Base-by-base conservation (phyloP, 495 filamentous ascomycete genomes). In the Podospora appendiculata region DNA sequence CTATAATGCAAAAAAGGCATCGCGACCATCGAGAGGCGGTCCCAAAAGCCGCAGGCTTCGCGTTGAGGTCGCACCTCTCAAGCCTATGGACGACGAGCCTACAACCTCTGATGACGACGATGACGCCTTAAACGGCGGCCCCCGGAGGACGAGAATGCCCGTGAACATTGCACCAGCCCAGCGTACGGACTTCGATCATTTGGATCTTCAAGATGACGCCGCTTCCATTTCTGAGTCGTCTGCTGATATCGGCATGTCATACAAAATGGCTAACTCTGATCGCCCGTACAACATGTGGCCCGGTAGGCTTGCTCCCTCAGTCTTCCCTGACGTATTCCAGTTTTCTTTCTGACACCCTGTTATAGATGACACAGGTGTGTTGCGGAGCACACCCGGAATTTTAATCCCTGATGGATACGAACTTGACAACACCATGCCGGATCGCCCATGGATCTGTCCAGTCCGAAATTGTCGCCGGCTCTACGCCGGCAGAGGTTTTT, bases 371-470 rank as follows among this genome's bases (percentile, higher is more conserved):
- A 17, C 2, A 25, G 57, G 54, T 5, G 13, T 19, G 13, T 48
- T 49, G 5, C 43, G 41, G 14, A 17, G 13, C 2, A 34, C 41
- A 14, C 11, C 4, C 9, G 57, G 59, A 4, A 38, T 39, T 2
- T 16, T 59, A 10, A 1, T 62, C 6, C 59, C 59, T 3, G 56
- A 57, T 3, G 32, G 46, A 6, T 62, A 59, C 45, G 32, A 48
- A 19, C 34, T 38, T 2, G 54, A 57, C 47, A 46, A 17, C 10
- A 49, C 45, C 0, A 32, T 55, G 10, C 6, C 41, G 0, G 54
- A 45, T 12, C 57, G 54, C 8, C 57, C 54, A 1, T 63, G 60
- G 60, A 58, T 60, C 12, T 63, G 60, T 16, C 60, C 60, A 4
- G 32, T 60, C 8, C 48, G 58, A 9, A 50, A 41, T 7, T 63